Conservation (phyloP, 768 basidiomycete genomes). For the Leccinum incarnatum region DNA sequence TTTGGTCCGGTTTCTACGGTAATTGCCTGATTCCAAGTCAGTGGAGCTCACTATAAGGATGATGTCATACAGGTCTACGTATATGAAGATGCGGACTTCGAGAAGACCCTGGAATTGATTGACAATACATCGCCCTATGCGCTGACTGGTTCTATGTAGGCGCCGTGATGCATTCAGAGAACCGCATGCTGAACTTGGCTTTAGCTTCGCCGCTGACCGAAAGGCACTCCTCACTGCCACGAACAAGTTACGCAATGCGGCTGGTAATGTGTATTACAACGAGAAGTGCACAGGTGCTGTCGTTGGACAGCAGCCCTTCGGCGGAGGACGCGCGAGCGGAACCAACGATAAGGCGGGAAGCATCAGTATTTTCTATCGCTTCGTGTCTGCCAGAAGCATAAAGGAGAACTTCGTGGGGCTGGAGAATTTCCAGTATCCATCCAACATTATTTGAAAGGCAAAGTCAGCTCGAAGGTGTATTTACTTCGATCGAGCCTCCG, state of each 20-base stretch:
- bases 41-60: neutral
- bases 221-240: slow-evolving; percentile 76
- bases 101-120: too few species aligned
- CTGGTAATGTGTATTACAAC: slow-evolving; percentile 98
- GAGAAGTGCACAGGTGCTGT: slow-evolving; percentile 98
- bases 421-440: slow-evolving; percentile 81
- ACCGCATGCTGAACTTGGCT: slow-evolving; percentile 8
- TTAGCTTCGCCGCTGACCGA: slow-evolving; percentile 82
- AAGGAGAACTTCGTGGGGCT: slow-evolving; percentile 94
- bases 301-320: slow-evolving; percentile 97
- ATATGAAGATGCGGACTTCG: too few species aligned
- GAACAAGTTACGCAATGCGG: slow-evolving; percentile 81
- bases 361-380: slow-evolving; percentile 71
- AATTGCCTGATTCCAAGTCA: slow-evolving; percentile 6
- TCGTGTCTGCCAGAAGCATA: slow-evolving; percentile 87
- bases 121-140: too few species aligned
- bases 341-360: slow-evolving; percentile 99
- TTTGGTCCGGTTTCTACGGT: slow-evolving; percentile 96
- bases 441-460: slow-evolving; percentile 62
- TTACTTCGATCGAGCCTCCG: neutral
- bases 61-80: too few species aligned
- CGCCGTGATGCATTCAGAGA: slow-evolving; percentile 10
- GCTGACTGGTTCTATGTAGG: slow-evolving; percentile 65
- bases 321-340: slow-evolving; percentile 87
- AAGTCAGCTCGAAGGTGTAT: neutral